Base-by-base conservation (phyloP, 73 alveolate species). In the Paramecium sexaurelia region DNA sequence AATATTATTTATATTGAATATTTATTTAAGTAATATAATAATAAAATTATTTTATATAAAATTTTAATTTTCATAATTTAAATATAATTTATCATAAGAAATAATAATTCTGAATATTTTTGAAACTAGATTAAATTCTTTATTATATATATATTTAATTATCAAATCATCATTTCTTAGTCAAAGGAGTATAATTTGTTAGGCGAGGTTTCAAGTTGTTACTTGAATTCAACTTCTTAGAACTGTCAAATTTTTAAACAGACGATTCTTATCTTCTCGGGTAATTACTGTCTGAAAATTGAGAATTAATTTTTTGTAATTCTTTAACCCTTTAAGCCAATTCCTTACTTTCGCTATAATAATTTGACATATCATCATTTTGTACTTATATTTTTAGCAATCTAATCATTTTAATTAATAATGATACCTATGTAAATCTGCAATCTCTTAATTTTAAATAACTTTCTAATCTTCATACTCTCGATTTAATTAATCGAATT, bases 361-460 rank as follows among this genome's bases (percentile, higher is more conserved):
- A 24, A 40, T 78, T 39, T 39, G 71, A 40, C 39, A 29, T 19
- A 3, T 78, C 71, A 45, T 78, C 90, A 43, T 78, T 78, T 39
- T 78, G 41, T 0, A 78, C 90, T 78, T 78, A 27, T 20, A 78
- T 22, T 24, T 78, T 37, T 3, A 78, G 41, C 27, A 78, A 78
- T 9, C 90, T 78, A 20, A 41, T 17, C 6, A 36, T 39, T 6
- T 75, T 9, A 37, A 29, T 78, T 7, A 10, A 41, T 78, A 5
- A 20, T 15, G 4, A 2, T 40, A 78, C 90, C 47, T 78, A 41
- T 78, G 90, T 24, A 78, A 43, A 41, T 78, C 90, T 17, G 90
- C 68, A 37, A 78, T 78, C 17, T 78, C 90, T 78, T 78, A 45
- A 40, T 78, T 78, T 39, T 78, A 41, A 41, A 78, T 43, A 17